Base-by-base conservation (phyloP, 345 rosid species). In the Excoecaria cochinchinensis region DNA sequence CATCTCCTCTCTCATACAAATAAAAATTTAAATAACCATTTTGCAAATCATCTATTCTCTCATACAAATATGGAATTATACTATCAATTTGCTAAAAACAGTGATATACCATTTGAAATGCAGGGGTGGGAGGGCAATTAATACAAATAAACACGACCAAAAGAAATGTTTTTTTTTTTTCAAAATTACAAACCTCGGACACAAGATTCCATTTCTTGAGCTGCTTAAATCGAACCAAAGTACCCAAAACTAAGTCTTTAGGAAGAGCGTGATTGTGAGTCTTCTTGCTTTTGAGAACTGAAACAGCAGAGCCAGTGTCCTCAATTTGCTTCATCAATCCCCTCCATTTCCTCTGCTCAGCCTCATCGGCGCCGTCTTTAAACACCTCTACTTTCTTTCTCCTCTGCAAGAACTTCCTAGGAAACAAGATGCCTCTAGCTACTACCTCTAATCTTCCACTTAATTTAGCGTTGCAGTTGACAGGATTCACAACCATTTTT, bases 221-320 rank as follows among this genome's bases (percentile, higher is more conserved):
- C 87, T 95, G 98, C 90, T 95, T 92, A 71, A 91, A 91, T 74
- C 99, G 86, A 82, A 90, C 90, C 86, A 93, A 85, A 46, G 94
- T 91, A 66, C 98, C 99, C 81, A 95, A 76, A 86, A 92, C 87
- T 73, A 89, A 78, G 78, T 89, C 92, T 74, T 80, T 86, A 1
- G 96, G 90, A 75, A 93, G 90, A 72, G 80, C 84, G 70, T 85
- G 89, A 56, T 80, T 85, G 58, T 75, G 70, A 52, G 74, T 78
- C 78, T 76, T 82, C 76, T 83, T 81, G 4, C 80, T 81, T 81
- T 86, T 85, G 53, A 95, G 96, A 71, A 91, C 96, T 0, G 87
- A 53, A 44, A 87, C 90, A 0, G 96, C 92, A 59, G 90, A 91
- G 42, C 92, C 94, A 0, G 84, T 63, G 6, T 92, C 89, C 77